These are phyloP conservation scores for Hypoxylon sp. DNA, from an alignment of 2,329 filamentous ascomycete species.

Conservation along the genomic window DNA sequence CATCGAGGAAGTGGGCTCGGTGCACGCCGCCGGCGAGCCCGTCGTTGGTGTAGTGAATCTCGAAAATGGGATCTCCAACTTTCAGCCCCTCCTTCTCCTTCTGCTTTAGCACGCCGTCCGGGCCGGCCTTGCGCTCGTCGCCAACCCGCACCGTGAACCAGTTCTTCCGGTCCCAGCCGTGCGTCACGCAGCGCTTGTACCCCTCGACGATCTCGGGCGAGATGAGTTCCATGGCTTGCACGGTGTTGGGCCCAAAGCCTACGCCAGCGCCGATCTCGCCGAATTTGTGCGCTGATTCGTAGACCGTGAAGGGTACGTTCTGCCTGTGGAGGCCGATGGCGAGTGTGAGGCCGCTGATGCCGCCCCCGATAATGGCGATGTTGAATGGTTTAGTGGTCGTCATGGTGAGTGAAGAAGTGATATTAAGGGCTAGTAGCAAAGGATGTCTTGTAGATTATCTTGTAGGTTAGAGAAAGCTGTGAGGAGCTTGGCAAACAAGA, in stretches of 20 bases:
- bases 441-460: background rate
- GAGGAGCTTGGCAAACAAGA: background rate
- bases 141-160: conserved; percentile 51
- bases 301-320: conserved; percentile 54
- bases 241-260: conserved; percentile 56
- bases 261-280: conserved; percentile 59
- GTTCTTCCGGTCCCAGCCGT: conserved; percentile 45
- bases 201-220: conserved; percentile 51
- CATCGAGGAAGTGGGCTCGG: conserved; percentile 59
- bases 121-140: conserved; percentile 43
- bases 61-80: conserved; percentile 47
- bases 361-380: conserved; percentile 60
- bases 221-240: conserved; percentile 53
- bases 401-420: conserved; percentile 13
- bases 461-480: background rate
- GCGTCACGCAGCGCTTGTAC: conserved; percentile 51
- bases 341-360: conserved; percentile 58
- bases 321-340: conserved; percentile 54
- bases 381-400: conserved; percentile 48
- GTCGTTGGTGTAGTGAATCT: conserved; percentile 41
- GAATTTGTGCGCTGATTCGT: conserved; percentile 56
- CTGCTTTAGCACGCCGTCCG: conserved; percentile 42
- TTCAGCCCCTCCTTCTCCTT: conserved; percentile 40
- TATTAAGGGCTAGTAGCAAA: background rate
- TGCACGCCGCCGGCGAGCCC: conserved; percentile 51